Conservation (phyloP, 805 yeast species). For the Saturnispora zaruensis region DNA sequence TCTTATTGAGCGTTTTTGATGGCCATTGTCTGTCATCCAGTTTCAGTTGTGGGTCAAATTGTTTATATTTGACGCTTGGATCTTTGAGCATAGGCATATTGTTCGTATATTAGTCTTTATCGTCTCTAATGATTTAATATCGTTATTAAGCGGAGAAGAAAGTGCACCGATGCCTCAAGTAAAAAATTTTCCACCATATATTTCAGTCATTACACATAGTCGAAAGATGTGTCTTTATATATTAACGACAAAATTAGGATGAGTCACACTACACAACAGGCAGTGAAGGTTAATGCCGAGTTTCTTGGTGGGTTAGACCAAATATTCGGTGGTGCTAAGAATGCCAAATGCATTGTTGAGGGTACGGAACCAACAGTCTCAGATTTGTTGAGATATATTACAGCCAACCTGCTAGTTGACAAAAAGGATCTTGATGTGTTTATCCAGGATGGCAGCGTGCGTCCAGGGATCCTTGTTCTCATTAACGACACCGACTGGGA, state of each 20-base stretch:
- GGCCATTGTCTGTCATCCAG: slow-evolving; percentile 72
- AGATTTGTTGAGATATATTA: slow-evolving; percentile 50
- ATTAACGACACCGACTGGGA: slow-evolving; percentile 98
- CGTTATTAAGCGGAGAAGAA: neutral
- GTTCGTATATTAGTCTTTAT: neutral
- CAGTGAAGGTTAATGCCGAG: slow-evolving; percentile 34
- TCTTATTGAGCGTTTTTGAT: slow-evolving; percentile 40
- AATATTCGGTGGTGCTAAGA: slow-evolving; percentile 55
- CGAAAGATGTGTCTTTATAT: neutral
- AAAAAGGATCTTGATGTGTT: slow-evolving; percentile 64
- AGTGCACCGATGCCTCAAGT: neutral
- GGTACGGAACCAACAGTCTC: slow-evolving; percentile 29
- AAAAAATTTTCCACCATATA: neutral
- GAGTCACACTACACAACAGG: neutral
- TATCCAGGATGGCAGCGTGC: slow-evolving; percentile 68
- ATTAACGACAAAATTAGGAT: neutral
- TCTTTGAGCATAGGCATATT: slow-evolving; percentile 38
- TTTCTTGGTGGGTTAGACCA: slow-evolving; percentile 78
- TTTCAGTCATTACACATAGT: neutral
- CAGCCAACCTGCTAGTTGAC: slow-evolving; percentile 46
- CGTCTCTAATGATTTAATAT: neutral
- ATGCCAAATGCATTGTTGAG: slow-evolving; percentile 33
- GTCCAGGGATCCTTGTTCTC: slow-evolving; percentile 88
- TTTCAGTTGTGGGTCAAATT: slow-evolving; percentile 42
- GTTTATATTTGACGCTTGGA: slow-evolving; percentile 54